A percentile compares a stretch with the other conserved stretches of the same genome.
Conservation (phyloP, 2,329 filamentous ascomycete species). For the Colletotrichum salicis region DNA sequence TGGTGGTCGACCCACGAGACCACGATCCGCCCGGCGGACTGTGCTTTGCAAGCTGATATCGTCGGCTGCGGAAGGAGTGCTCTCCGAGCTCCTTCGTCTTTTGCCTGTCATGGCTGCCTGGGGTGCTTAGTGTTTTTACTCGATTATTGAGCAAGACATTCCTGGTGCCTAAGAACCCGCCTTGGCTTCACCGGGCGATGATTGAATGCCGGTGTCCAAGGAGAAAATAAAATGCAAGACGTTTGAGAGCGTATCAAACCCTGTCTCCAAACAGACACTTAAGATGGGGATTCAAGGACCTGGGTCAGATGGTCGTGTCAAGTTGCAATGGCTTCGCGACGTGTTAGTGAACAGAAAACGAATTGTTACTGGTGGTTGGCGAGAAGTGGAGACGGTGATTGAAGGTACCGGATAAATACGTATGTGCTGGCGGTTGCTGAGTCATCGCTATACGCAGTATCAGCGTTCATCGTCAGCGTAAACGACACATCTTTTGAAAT, state of each 20-base stretch:
- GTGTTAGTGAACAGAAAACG: neutral
- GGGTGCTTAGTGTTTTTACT: neutral
- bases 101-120: neutral
- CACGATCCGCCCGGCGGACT: neutral
- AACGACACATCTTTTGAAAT: too few relatives aligned
- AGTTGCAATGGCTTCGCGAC: neutral
- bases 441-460: neutral
- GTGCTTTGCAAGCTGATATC: neutral
- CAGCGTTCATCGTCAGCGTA: too few relatives aligned
- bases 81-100: slow-evolving; percentile 18
- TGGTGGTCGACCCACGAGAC: neutral
- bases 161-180: too few relatives aligned
- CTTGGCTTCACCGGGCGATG: neutral
- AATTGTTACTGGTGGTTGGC: neutral
- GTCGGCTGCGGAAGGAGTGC: slow-evolving; percentile 27
- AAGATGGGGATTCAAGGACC: rapidly evolving
- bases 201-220: neutral
- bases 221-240: too few relatives aligned
- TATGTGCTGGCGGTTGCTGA: neutral
- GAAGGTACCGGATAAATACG: neutral
- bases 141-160: neutral
- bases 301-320: neutral
- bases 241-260: too few relatives aligned
- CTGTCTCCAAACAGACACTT: too few relatives aligned
- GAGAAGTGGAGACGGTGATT: neutral